Percentiles rank a stretch among this genome's conserved stretches.
These are phyloP conservation scores for Arctostaphylos glauca DNA, from an alignment of 148 eudicot genomes.

Conservation along the genomic window DNA sequence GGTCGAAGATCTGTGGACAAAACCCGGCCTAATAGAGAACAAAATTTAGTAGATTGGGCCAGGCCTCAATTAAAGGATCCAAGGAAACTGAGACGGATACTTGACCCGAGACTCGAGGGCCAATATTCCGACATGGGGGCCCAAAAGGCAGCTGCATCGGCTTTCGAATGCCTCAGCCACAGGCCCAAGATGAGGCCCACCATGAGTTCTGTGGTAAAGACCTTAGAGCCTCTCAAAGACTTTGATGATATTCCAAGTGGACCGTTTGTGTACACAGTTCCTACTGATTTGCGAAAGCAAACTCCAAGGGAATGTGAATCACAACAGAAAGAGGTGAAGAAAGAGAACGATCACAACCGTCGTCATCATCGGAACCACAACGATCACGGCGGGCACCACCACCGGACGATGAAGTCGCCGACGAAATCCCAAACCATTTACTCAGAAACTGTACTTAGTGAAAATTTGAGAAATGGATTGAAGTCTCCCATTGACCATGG, in stretches of 20 bases:
- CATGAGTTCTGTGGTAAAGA: slow-evolving; percentile 57
- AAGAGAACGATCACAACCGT: not conserved
- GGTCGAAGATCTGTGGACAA: slow-evolving; percentile 78
- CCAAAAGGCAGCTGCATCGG: slow-evolving; percentile 67
- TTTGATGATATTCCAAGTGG: slow-evolving; percentile 47
- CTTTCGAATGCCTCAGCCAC: slow-evolving; percentile 79
- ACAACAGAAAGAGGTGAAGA: slow-evolving; percentile 14
- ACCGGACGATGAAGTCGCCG: slow-evolving; percentile 5
- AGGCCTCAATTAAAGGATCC: slow-evolving; percentile 61
- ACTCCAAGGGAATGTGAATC: slow-evolving; percentile 9
- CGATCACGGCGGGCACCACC: slow-evolving; percentile 1
- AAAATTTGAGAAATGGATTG: slow-evolving; percentile 32
- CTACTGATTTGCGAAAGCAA: slow-evolving; percentile 29
- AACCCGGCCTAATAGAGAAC: slow-evolving; percentile 59
- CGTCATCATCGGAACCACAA: slow-evolving; percentile 1
- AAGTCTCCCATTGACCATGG: slow-evolving; percentile 37
- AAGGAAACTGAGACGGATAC: slow-evolving; percentile 51
- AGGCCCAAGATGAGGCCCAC: slow-evolving; percentile 70
- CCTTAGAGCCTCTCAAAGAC: slow-evolving; percentile 53
- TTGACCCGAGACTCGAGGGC: slow-evolving; percentile 85
- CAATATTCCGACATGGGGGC: slow-evolving; percentile 73
- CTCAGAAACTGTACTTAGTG: slow-evolving; percentile 30
- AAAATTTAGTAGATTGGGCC: slow-evolving; percentile 82
- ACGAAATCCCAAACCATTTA: slow-evolving; percentile 15
- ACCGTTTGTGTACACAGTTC: slow-evolving; percentile 65